phyloP scores from a whole-genome alignment of 345 rosid genomes.

The Viola odorata region DNA sequence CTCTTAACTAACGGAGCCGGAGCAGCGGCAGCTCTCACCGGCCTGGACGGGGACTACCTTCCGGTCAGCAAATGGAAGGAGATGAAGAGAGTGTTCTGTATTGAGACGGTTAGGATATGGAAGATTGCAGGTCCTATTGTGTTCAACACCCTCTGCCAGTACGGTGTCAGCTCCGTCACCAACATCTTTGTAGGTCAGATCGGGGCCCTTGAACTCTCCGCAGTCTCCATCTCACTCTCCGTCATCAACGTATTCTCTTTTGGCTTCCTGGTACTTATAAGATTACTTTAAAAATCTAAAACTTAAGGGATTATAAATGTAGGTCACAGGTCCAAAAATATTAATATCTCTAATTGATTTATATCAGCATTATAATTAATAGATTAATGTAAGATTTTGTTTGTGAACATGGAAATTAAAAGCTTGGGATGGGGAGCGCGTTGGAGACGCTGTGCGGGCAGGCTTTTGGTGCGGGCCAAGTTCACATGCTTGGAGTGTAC shows the following conservation, averaged over 20 bases:
- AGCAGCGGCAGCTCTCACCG: too few species aligned
- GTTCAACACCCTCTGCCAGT: constrained; percentile 78
- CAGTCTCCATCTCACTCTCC: constrained; percentile 74
- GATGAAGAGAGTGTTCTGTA: constrained; percentile 37
- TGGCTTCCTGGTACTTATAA: constrained; percentile 95
- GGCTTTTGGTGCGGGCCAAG: constrained; percentile 91
- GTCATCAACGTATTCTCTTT: constrained; percentile 87
- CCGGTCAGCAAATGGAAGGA: constrained; percentile 36
- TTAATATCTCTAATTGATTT: too few species aligned
- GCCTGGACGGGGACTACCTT: constrained; percentile 67
- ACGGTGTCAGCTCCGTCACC: constrained; percentile 80
- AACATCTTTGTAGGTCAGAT: constrained; percentile 86
- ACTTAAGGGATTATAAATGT: too few species aligned
- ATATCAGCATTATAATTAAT: too few species aligned
- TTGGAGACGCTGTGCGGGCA: constrained; percentile 90
- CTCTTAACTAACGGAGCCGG: too few species aligned
- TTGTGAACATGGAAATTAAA: too few species aligned
- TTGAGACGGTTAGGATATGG: constrained; percentile 71
- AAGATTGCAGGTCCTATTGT: constrained; percentile 82
- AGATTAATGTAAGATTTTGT: too few species aligned
- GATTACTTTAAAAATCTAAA: too few species aligned
- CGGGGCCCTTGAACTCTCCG: constrained; percentile 83
- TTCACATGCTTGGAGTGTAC: constrained; percentile 71
- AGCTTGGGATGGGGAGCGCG: constrained; percentile 99
- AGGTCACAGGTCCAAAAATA: too few species aligned